These are phyloP conservation scores for Candida montana DNA, from an alignment of 805 yeast species.

Conservation along the genomic window DNA sequence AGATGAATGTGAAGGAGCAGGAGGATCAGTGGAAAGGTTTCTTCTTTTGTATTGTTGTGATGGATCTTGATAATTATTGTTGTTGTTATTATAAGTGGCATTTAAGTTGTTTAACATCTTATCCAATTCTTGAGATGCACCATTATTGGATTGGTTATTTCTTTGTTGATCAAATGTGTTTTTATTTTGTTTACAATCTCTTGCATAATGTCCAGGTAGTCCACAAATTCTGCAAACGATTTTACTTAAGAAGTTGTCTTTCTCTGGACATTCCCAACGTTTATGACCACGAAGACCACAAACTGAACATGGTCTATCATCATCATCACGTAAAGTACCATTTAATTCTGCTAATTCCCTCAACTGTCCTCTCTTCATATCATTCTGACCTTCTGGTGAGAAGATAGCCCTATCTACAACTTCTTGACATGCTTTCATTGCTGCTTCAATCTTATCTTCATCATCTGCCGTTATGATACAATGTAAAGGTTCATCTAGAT, in stretches of 20 bases:
- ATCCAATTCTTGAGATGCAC: conserved; percentile 44
- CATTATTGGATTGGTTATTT: conserved; percentile 3
- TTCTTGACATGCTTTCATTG: conserved; percentile 65
- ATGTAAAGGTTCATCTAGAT: conserved; percentile 79
- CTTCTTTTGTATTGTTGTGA: conserved; percentile 12
- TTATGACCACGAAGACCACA: conserved; percentile 68
- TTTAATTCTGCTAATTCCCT: conserved; percentile 89
- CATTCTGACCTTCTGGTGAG: conserved; percentile 92
- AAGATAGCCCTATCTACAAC: conserved; percentile 78
- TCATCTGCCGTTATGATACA: conserved; percentile 81
- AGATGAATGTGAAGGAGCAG: conserved; percentile 3
- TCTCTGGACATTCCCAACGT: conserved; percentile 58
- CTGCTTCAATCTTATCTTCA: conserved; percentile 70
- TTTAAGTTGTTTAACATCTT: conserved; percentile 46
- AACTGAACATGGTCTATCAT: conserved; percentile 52
- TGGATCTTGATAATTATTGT: not conserved
- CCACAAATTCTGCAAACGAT: conserved; percentile 79
- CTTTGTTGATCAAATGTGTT: conserved; percentile 10
- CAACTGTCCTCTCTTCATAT: conserved; percentile 82
- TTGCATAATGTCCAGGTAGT: conserved; percentile 75
- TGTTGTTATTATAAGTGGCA: conserved; percentile 20
- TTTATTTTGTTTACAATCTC: conserved; percentile 55
- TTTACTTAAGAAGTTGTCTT: conserved; percentile 43
- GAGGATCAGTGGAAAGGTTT: conserved; percentile 7
- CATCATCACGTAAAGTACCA: conserved; percentile 88